Percentiles rank a stretch among this genome's conserved stretches.
Conservation (phyloP, 2,329 filamentous ascomycete species). For the Colletotrichum chrysophilum region DNA sequence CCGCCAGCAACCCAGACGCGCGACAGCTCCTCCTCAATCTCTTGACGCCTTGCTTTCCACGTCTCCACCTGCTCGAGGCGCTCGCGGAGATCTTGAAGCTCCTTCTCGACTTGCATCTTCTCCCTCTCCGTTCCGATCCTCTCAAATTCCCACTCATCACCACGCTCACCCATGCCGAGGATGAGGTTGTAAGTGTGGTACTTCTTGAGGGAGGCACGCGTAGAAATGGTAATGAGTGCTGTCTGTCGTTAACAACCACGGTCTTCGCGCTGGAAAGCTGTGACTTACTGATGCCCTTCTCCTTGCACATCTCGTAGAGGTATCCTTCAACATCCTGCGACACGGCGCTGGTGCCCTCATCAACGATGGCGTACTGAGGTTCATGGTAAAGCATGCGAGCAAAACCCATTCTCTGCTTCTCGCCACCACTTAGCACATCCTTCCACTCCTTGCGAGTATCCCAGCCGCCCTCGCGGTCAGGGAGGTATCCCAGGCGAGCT, state of each 20-base stretch:
- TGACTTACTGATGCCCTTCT: conserved; percentile 85
- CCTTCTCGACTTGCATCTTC: conserved; percentile 91
- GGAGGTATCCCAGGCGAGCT: conserved; percentile 86
- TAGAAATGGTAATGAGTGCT: conserved; percentile 95
- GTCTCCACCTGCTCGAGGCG: conserved; percentile 80
- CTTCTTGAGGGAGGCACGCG: conserved; percentile 90
- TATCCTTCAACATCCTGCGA: conserved; percentile 93
- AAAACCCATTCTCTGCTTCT: conserved; percentile 95
- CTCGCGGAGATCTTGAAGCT: conserved; percentile 83
- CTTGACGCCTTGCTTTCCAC: conserved; percentile 78
- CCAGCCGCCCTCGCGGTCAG: conserved; percentile 93
- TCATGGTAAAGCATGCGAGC: conserved; percentile 93
- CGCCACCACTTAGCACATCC: conserved; percentile 93
- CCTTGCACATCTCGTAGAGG: conserved; percentile 91
- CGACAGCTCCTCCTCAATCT: conserved; percentile 83
- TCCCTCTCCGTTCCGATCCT: conserved; percentile 92
- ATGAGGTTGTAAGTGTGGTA: conserved; percentile 93
- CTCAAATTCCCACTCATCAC: conserved; percentile 91
- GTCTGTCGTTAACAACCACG: conserved; percentile 21
- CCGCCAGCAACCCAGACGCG: conserved; percentile 64
- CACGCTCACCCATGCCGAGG: conserved; percentile 79
- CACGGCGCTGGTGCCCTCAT: conserved; percentile 94
- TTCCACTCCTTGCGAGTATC: conserved; percentile 98
- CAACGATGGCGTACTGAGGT: conserved; percentile 90
- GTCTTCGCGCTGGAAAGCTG: not conserved